phyloP scores from a whole-genome alignment of 1,139 yeast genomes.

The Candida sp. region DNA sequence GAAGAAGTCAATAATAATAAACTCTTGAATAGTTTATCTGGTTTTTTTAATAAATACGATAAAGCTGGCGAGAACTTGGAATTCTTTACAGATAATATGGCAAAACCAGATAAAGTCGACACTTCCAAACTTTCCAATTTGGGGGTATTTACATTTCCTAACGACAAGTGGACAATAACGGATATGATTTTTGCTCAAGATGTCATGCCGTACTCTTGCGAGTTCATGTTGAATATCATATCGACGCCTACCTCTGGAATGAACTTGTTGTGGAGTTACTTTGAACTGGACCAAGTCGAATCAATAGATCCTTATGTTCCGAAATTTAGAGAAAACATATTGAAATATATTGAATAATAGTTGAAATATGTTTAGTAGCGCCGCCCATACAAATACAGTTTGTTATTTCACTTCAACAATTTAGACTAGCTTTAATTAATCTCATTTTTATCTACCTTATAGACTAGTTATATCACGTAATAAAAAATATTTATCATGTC shows the following conservation, averaged over 20 bases:
- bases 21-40: conserved; percentile 20
- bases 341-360: conserved; percentile 9
- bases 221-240: conserved; percentile 31
- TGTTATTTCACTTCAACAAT: too few species aligned
- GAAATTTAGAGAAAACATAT: conserved; percentile 17
- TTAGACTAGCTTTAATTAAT: too few species aligned
- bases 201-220: conserved; percentile 32
- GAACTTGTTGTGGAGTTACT: conserved; percentile 32
- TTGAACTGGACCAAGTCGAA: conserved; percentile 16
- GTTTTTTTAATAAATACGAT: conserved; percentile 17
- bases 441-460: too few species aligned
- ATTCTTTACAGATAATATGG: conserved; percentile 20
- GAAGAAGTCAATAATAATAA: conserved; percentile 18
- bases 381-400: too few species aligned
- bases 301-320: conserved; percentile 22
- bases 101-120: conserved; percentile 26
- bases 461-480: too few species aligned
- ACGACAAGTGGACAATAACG: conserved; percentile 19
- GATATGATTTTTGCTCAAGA: conserved; percentile 39
- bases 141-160: conserved; percentile 26
- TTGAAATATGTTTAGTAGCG: too few species aligned
- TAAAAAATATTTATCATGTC: too few species aligned
- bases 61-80: conserved; percentile 15
- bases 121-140: conserved; percentile 37
- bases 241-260: conserved; percentile 34